Conservation (phyloP, 306 rosid species). For the Rubus parviflorus region DNA sequence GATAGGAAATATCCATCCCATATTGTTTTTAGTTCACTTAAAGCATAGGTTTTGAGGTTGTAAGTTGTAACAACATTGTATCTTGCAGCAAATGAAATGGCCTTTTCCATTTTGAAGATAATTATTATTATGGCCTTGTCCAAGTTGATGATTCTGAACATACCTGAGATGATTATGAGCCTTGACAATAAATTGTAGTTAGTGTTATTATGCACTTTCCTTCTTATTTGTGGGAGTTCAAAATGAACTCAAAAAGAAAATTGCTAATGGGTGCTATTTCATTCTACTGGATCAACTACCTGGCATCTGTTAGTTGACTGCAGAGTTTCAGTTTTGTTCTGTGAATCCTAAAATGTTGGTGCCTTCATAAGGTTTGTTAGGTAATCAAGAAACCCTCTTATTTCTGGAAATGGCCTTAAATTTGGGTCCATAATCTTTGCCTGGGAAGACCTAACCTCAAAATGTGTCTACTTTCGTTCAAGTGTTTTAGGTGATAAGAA, state of each 20-base stretch:
- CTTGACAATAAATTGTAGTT: not conserved
- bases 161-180: not conserved
- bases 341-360: not conserved
- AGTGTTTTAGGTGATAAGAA: too few relatives aligned
- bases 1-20: not conserved
- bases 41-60: not conserved
- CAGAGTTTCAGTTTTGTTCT: not conserved
- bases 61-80: not conserved
- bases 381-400: not conserved
- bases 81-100: not conserved
- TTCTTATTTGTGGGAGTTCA: not conserved
- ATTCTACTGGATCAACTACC: not conserved
- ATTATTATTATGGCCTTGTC: not conserved
- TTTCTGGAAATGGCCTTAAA: not conserved
- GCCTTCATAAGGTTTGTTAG: too few relatives aligned
- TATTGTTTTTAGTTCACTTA: too few relatives aligned
- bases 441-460: not conserved
- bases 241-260: not conserved
- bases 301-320: not conserved
- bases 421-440: not conserved
- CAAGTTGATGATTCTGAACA: not conserved
- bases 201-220: not conserved
- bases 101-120: not conserved
- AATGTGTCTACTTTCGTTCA: not conserved
- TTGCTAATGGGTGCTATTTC: not conserved